A percentile compares a stretch with the other conserved stretches of the same genome.
phyloP scores from a whole-genome alignment of 192 early-diverging fungal genomes.

The Rhizophagus prolifer region DNA sequence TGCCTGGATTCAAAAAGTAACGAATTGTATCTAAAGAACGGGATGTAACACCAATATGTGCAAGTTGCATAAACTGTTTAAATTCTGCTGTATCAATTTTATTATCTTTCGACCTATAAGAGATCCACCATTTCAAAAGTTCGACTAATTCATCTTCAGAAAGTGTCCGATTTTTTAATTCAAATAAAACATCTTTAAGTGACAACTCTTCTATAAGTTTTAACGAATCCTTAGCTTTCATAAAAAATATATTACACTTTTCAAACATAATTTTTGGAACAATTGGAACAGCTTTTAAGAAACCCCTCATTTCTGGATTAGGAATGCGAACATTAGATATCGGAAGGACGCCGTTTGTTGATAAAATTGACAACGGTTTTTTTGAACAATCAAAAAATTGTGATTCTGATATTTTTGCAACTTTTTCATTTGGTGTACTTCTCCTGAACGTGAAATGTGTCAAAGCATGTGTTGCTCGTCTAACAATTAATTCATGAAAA shows the following conservation, averaged over 20 bases:
- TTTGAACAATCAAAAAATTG: slow-evolving; percentile 58
- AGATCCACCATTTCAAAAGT: slow-evolving; percentile 78
- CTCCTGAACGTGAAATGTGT: slow-evolving; percentile 63
- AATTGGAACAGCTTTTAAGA: slow-evolving; percentile 66
- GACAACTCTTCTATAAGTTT: slow-evolving; percentile 45
- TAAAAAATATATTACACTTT: slow-evolving; percentile 56
- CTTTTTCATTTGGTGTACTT: slow-evolving; percentile 69
- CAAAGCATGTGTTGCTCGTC: slow-evolving; percentile 67
- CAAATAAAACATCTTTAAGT: slow-evolving; percentile 64
- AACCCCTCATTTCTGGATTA: slow-evolving; percentile 52
- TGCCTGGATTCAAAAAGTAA: slow-evolving; percentile 55
- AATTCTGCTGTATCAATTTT: not conserved
- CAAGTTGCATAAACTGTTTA: not conserved
- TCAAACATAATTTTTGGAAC: slow-evolving; percentile 52
- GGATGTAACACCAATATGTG: slow-evolving; percentile 26
- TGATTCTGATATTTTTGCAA: slow-evolving; percentile 57
- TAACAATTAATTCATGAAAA: slow-evolving; percentile 28
- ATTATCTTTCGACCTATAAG: slow-evolving; percentile 33
- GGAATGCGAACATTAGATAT: slow-evolving; percentile 58
- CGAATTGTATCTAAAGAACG: slow-evolving; percentile 51
- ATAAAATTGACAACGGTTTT: slow-evolving; percentile 59
- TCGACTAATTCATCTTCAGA: slow-evolving; percentile 58
- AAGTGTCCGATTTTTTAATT: slow-evolving; percentile 60
- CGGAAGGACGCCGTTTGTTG: slow-evolving; percentile 62
- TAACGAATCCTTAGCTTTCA: slow-evolving; percentile 42